Conservation (phyloP, 106 monocot species). For the Narthecium ossifragum region DNA sequence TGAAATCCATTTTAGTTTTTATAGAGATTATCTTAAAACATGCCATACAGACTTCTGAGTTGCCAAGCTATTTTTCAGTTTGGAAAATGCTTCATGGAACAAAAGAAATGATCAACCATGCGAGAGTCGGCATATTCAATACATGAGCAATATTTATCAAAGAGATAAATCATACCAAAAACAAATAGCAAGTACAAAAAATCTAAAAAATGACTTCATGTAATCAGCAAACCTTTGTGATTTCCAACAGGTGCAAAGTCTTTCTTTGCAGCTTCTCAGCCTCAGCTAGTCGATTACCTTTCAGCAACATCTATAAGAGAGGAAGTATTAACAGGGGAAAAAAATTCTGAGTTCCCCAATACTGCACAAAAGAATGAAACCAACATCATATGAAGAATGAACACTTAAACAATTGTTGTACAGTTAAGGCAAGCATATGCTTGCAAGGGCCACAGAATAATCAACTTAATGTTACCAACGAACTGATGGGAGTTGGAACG, state of each 20-base stretch:
- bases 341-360: too few species aligned
- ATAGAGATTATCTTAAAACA: too few species aligned
- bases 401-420: too few species aligned
- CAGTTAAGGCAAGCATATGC: too few species aligned
- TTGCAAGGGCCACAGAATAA: too few species aligned
- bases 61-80: not conserved
- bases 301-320: slow-evolving; percentile 59
- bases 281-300: slow-evolving; percentile 47
- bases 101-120: not conserved
- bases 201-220: not conserved
- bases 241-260: slow-evolving; percentile 70
- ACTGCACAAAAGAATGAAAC: too few species aligned
- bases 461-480: too few species aligned
- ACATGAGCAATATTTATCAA: not conserved
- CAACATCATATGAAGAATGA: too few species aligned
- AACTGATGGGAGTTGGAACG: too few species aligned
- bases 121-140: not conserved
- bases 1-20: too few species aligned
- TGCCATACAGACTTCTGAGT: too few species aligned
- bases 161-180: not conserved
- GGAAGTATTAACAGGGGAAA: too few species aligned
- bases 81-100: not conserved
- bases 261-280: slow-evolving; percentile 86
- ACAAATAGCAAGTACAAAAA: not conserved
- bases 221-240: slow-evolving; percentile 62